Evolutionary conservation across 768 basidiomycete genomes (phyloP).

Genomic region (Rhodotorula babjevae): DNA sequence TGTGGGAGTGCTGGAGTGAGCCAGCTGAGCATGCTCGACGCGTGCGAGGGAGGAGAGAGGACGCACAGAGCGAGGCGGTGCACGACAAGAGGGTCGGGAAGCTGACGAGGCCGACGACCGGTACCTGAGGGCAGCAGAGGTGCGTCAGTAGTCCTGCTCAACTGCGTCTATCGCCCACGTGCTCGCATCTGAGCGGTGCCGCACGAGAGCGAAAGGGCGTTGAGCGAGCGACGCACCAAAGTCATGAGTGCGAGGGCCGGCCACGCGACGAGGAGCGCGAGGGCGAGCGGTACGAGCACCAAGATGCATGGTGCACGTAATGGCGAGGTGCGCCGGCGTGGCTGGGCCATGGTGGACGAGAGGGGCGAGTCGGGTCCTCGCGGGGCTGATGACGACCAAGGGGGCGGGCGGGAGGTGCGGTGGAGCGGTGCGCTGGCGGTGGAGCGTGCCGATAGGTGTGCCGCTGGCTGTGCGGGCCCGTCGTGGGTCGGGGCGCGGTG

Average conservation of each 20-base stretch:
- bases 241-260: constrained; percentile 1
- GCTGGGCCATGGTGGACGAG: neutral
- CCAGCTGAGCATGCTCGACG: neutral
- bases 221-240: constrained; percentile 3
- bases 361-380: too few species aligned
- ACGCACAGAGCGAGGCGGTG: constrained; percentile 14
- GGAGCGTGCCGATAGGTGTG: too few species aligned
- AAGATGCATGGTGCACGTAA: neutral
- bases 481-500: too few species aligned
- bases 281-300: neutral
- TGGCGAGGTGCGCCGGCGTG: neutral
- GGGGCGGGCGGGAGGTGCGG: too few species aligned
- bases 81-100: constrained; percentile 6
- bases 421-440: too few species aligned
- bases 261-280: neutral
- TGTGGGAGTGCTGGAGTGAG: neutral
- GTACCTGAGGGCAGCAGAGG: neutral
- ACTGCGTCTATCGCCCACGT: neutral
- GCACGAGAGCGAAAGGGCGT: neutral
- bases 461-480: too few species aligned
- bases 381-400: neutral
- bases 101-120: constrained; percentile 7
- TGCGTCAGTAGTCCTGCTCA: too few species aligned
- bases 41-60: too few species aligned
- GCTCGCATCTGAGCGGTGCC: neutral